Percentiles rank a stretch among this genome's conserved stretches.
Evolutionary conservation across 2,329 filamentous ascomycete species (phyloP).

Genomic region (Penicillium sclerotiorum): DNA sequence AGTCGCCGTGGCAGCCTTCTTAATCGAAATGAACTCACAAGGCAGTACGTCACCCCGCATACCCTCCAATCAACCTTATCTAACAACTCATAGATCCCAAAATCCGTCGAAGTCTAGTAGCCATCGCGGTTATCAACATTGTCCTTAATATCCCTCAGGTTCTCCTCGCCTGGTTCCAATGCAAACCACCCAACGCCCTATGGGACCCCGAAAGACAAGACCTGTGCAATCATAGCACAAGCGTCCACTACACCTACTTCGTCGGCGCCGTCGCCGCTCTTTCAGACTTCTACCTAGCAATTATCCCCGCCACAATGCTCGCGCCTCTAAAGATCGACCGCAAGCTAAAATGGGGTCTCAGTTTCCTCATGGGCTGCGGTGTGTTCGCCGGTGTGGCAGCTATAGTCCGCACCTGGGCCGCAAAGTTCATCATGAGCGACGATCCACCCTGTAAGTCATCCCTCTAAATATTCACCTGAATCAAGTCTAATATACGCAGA

Average conservation of each 20-base stretch:
- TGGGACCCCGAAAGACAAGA: constrained; percentile 20
- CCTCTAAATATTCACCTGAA: background rate
- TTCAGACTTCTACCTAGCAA: constrained; percentile 24
- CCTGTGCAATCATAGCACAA: constrained; percentile 18
- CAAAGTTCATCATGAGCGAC: constrained; percentile 21
- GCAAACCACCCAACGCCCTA: constrained; percentile 17
- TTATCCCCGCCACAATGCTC: constrained; percentile 22
- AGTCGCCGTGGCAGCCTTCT: constrained; percentile 22
- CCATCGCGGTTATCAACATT: constrained; percentile 19
- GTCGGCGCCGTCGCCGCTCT: constrained; percentile 20
- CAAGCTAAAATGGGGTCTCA: constrained; percentile 25
- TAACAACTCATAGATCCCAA: constrained; percentile 15
- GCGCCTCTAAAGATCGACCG: constrained; percentile 18
- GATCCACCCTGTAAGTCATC: constrained; percentile 21
- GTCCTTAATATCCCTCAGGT: constrained; percentile 22
- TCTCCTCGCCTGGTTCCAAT: constrained; percentile 23
- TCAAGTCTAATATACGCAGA: constrained; percentile 6
- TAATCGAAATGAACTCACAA: constrained; percentile 26
- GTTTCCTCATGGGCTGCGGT: constrained; percentile 25
- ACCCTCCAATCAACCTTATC: background rate
- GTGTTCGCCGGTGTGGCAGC: constrained; percentile 24
- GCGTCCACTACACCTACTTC: constrained; percentile 25
- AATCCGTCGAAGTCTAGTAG: constrained; percentile 20
- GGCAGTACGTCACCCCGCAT: constrained; percentile 14
- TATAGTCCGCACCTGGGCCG: constrained; percentile 24